Evolutionary conservation across 306 rosid genomes (phyloP).

Genomic region (Abrus pulchellus): DNA sequence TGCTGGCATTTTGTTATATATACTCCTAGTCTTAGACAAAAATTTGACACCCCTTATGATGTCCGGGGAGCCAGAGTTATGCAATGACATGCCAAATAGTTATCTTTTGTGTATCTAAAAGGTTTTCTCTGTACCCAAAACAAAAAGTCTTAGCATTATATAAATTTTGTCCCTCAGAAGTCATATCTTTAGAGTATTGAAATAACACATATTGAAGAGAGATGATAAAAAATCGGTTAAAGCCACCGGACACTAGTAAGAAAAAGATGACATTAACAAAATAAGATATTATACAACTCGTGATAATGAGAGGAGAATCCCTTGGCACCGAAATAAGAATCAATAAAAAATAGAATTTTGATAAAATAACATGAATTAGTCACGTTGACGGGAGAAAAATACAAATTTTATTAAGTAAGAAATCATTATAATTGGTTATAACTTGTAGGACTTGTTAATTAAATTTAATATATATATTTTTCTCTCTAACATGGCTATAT

Average conservation of each 20-base stretch:
- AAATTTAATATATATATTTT: too few species aligned
- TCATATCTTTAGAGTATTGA: too few species aligned
- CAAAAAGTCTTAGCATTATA: slow-evolving; percentile 32
- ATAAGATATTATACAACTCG: slow-evolving; percentile 16
- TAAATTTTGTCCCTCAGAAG: slow-evolving; percentile 35
- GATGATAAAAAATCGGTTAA: too few species aligned
- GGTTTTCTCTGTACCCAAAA: slow-evolving; percentile 31
- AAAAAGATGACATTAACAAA: too few species aligned
- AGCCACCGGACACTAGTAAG: too few species aligned
- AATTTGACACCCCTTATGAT: slow-evolving; percentile 43
- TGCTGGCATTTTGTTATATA: slow-evolving; percentile 32
- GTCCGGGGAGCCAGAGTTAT: slow-evolving; percentile 36
- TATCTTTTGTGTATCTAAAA: slow-evolving; percentile 12
- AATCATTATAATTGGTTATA: too few species aligned
- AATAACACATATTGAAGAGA: too few species aligned
- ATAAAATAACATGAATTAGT: too few species aligned
- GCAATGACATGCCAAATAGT: slow-evolving; percentile 30
- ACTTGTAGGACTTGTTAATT: too few species aligned
- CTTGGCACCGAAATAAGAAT: slow-evolving; percentile 55
- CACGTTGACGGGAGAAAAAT: too few species aligned
- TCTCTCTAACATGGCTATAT: too few species aligned
- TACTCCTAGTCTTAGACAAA: slow-evolving; percentile 13
- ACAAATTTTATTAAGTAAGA: too few species aligned
- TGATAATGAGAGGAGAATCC: slow-evolving; percentile 22
- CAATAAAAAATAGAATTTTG: neutral